Base-by-base conservation (phyloP, 2,329 filamentous ascomycete genomes). In the Parastagonospora nodorum region DNA sequence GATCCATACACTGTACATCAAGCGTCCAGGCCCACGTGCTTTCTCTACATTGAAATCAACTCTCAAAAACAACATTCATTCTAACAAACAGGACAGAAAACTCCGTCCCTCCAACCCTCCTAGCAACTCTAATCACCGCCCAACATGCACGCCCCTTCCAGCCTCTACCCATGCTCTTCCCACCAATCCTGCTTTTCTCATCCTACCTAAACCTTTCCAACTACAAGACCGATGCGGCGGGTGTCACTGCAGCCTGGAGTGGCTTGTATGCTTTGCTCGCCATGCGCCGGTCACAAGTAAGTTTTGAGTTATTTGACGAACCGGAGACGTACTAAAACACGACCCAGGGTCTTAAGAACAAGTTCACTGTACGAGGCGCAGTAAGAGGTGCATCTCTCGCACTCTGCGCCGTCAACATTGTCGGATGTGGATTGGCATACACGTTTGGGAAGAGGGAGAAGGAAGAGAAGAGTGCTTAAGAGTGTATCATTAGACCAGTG, bases 91-190 rank as follows among this genome's bases (percentile, higher is more conserved):
- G 14, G 4, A 27, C 64, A 88, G 86, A 86, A 72, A 84, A 82
- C 51, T 80, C 86, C 8, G 80, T 89, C 29, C 84, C 86, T 2
- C 82, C 87, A 19, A 85, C 83, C 9, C 72, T 87, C 10, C 81
- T 88, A 37, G 86, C 87, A 50, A 86, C 85, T 8, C 77, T 89
- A 37, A 82, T 88, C 59, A 82, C 85, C 35, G 84, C 85, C 9
- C 84, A 88, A 62, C 83, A 88, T 75, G 77, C 82, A 37, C 83
- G 84, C n/a, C 86, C 87, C 7, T 84, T 87, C 71, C 85, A 86
- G 67, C 66, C 78, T 6, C 76, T 89, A 0, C 86, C 86, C 4
- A 85, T 89, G 81, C 72, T 86, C 56, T 88, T 89, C 67, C 82
- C 86, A 4, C 85, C 86, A 2, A 75, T 87, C 48, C 78, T 89